phyloP scores from a whole-genome alignment of 2,329 filamentous ascomycete species.

The Neonectria punicea region DNA sequence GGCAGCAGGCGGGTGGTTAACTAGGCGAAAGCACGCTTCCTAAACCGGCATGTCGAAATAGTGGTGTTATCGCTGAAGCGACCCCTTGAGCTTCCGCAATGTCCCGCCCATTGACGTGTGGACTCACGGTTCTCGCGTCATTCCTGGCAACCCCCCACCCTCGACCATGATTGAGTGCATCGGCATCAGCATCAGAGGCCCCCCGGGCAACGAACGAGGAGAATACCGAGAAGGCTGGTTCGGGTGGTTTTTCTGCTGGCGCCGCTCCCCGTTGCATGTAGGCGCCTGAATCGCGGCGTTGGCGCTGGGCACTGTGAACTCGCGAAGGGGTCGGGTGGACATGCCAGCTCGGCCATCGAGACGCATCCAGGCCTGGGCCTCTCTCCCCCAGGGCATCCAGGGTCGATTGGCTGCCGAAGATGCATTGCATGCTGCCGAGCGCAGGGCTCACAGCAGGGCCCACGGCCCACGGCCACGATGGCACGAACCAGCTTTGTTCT shows the following conservation, averaged over 20 bases:
- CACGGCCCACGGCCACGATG: background rate
- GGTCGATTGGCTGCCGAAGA: slow-evolving; percentile 36
- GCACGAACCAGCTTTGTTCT: slow-evolving; percentile 37
- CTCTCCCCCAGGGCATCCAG: slow-evolving; percentile 23
- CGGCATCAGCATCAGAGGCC: background rate
- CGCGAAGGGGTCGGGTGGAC: background rate
- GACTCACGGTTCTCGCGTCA: slow-evolving; percentile 38
- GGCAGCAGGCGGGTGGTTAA: slow-evolving; percentile 15
- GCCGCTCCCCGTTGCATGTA: slow-evolving; percentile 35
- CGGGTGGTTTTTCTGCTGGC: slow-evolving; percentile 23
- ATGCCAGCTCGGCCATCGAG: slow-evolving; percentile 23
- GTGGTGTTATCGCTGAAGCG: slow-evolving; percentile 12
- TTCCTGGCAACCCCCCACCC: slow-evolving; percentile 23
- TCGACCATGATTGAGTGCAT: slow-evolving; percentile 17
- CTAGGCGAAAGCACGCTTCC: background rate
- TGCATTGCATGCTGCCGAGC: slow-evolving; percentile 32
- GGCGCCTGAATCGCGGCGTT: slow-evolving; percentile 34
- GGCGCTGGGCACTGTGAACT: slow-evolving; percentile 9
- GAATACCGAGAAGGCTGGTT: background rate
- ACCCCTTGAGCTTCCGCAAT: slow-evolving; percentile 12
- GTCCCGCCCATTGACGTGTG: slow-evolving; percentile 37
- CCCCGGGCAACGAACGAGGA: background rate
- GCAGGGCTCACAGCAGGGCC: background rate
- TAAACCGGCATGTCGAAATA: slow-evolving; percentile 18
- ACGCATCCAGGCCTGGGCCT: slow-evolving; percentile 37